phyloP scores from a whole-genome alignment of 2,329 filamentous ascomycete species.

The Cladosporium sp. region DNA sequence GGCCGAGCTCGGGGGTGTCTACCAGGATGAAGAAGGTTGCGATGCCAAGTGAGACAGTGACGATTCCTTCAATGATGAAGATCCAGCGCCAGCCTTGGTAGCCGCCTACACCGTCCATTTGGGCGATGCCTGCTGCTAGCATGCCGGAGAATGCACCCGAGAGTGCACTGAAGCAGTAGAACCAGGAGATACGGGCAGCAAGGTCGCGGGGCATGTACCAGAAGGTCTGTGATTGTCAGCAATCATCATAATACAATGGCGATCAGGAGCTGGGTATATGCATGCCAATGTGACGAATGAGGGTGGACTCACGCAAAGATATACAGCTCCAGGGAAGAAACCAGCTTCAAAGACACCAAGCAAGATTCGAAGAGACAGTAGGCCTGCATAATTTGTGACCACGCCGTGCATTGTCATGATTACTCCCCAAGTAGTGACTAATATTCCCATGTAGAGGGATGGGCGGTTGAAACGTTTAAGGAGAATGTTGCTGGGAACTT shows the following conservation, averaged over 20 bases:
- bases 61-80: slow-evolving; percentile 19
- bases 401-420: slow-evolving; percentile 68
- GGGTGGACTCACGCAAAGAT: too few species aligned
- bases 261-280: too few species aligned
- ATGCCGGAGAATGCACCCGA: slow-evolving; percentile 48
- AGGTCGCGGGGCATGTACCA: slow-evolving; percentile 33
- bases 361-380: slow-evolving; percentile 32
- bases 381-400: slow-evolving; percentile 47
- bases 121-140: slow-evolving; percentile 45
- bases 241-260: too few species aligned
- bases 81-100: slow-evolving; percentile 30
- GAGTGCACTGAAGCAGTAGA: slow-evolving; percentile 33
- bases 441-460: slow-evolving; percentile 22
- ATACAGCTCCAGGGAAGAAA: slow-evolving; percentile 47
- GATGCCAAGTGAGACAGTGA: slow-evolving; percentile 23
- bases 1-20: slow-evolving; percentile 35
- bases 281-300: too few species aligned
- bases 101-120: slow-evolving; percentile 30
- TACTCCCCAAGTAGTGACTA: slow-evolving; percentile 47
- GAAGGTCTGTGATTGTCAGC: slow-evolving; percentile 13
- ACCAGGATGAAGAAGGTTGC: slow-evolving; percentile 10
- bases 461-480: slow-evolving; percentile 39
- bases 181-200: slow-evolving; percentile 26
- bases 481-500: slow-evolving; percentile 41
- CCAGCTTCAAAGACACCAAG: slow-evolving; percentile 44